A percentile compares a stretch with the other conserved stretches of the same genome.
Conservation (phyloP, 768 basidiomycete species). For the Trametes maxima region DNA sequence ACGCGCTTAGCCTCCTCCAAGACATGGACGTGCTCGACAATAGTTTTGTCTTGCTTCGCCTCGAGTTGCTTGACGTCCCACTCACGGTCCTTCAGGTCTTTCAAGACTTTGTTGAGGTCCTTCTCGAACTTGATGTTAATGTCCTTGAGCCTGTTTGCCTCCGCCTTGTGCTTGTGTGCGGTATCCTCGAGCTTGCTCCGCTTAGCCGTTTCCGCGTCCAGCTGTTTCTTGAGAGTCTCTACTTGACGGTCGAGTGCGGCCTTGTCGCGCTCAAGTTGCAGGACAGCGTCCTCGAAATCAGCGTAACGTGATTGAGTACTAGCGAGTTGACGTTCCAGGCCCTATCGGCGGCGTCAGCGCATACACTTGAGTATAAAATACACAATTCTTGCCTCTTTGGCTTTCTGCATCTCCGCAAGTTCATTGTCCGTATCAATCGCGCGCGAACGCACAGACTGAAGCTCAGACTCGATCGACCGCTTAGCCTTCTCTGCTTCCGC, state of each 20-base stretch:
- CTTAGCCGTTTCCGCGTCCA: slow-evolving; percentile 73
- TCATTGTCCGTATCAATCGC: slow-evolving; percentile 69
- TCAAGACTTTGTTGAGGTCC: slow-evolving; percentile 79
- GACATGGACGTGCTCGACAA: slow-evolving; percentile 96
- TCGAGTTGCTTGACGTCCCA: slow-evolving; percentile 87
- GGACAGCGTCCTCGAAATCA: slow-evolving; percentile 85
- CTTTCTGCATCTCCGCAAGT: slow-evolving; percentile 58
- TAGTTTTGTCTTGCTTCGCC: slow-evolving; percentile 93
- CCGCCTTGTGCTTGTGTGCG: slow-evolving; percentile 62
- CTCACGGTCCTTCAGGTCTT: slow-evolving; percentile 78
- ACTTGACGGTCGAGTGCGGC: slow-evolving; percentile 71
- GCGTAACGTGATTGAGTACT: slow-evolving; percentile 75
- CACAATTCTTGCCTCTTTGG: slow-evolving; percentile 66
- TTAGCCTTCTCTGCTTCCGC: slow-evolving; percentile 70
- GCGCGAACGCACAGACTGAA: slow-evolving; percentile 66
- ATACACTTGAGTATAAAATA: not conserved
- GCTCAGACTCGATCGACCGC: slow-evolving; percentile 68
- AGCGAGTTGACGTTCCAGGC: slow-evolving; percentile 74
- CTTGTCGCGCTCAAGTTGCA: slow-evolving; percentile 84
- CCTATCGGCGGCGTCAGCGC: slow-evolving; percentile 43
- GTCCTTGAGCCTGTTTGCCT: slow-evolving; percentile 69
- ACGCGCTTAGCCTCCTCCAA: slow-evolving; percentile 94
- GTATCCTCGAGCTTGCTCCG: slow-evolving; percentile 75
- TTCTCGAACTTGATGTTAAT: slow-evolving; percentile 71
- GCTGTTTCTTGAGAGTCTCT: slow-evolving; percentile 68